Percentiles rank a stretch among this genome's conserved stretches.
phyloP scores from a whole-genome alignment of 306 rosid genomes.

The Castanea crenata region DNA sequence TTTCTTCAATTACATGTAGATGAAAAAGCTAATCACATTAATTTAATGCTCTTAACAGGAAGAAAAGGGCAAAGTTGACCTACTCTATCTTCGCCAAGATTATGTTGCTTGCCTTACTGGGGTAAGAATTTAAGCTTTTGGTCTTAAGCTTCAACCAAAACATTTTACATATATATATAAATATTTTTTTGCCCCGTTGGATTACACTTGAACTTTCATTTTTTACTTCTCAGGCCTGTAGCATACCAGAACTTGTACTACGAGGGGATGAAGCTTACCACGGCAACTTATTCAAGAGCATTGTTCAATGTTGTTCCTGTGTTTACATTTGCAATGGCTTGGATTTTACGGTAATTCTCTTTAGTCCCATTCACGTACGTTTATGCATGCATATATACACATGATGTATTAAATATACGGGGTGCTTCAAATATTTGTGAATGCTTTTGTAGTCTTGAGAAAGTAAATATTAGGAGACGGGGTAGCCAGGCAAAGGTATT shows the following conservation, averaged over 20 bases:
- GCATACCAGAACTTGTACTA: slow-evolving; percentile 57
- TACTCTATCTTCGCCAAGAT: slow-evolving; percentile 31
- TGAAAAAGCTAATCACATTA: no score
- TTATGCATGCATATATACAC: no score
- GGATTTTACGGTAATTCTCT: slow-evolving; percentile 30
- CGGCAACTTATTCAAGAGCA: slow-evolving; percentile 54
- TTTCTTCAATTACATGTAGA: no score
- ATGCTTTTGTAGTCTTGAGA: slow-evolving; percentile 43
- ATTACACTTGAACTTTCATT: background rate
- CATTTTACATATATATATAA: background rate
- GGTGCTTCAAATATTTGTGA: background rate
- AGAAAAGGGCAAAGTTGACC: slow-evolving; percentile 50
- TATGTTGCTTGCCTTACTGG: slow-evolving; percentile 35
- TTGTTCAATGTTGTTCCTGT: slow-evolving; percentile 58
- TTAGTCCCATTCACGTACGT: background rate
- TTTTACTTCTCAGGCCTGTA: slow-evolving; percentile 40
- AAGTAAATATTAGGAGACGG: slow-evolving; percentile 29
- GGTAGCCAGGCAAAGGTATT: slow-evolving; percentile 41
- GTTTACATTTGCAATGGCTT: slow-evolving; percentile 53
- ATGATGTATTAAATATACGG: no score
- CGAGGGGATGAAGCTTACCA: slow-evolving; percentile 46
- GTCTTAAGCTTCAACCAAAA: background rate
- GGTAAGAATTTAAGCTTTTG: slow-evolving; percentile 20
- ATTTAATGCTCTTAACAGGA: slow-evolving; percentile 29
- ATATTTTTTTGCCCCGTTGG: no score